Conservation (phyloP, 495 filamentous ascomycete species). For the Hypomontagnella monticulosa region DNA sequence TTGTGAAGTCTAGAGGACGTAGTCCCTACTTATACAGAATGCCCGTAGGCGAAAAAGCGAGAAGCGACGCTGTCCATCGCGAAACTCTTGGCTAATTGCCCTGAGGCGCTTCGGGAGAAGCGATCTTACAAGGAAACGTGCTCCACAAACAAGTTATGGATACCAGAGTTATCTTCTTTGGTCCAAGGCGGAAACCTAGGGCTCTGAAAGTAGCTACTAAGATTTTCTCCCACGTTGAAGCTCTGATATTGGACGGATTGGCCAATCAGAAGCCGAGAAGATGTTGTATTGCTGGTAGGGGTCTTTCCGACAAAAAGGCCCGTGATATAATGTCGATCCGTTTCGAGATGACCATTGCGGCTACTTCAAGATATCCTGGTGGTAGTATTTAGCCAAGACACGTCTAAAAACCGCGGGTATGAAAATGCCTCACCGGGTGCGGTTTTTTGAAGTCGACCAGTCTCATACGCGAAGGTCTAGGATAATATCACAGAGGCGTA, state of each 20-base stretch:
- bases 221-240: constrained; percentile 33
- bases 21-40: constrained; percentile 39
- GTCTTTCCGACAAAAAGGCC: constrained; percentile 39
- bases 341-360: constrained; percentile 40
- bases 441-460: constrained; percentile 23
- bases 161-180: constrained; percentile 14
- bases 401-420: constrained; percentile 17
- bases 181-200: constrained; percentile 30
- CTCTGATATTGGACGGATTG: constrained; percentile 34
- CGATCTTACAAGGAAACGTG: constrained; percentile 19
- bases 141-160: constrained; percentile 20
- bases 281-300: constrained; percentile 31
- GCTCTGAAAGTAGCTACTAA: constrained; percentile 30
- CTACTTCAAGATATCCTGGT: constrained; percentile 25
- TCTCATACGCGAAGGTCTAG: constrained; percentile 27
- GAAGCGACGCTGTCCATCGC: constrained; percentile 26
- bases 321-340: constrained; percentile 40
- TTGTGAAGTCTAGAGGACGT: constrained; percentile 17
- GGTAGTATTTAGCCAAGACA: constrained; percentile 35
- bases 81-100: constrained; percentile 38
- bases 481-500: constrained; percentile 15
- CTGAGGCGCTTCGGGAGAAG: constrained; percentile 28
- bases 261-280: constrained; percentile 27
- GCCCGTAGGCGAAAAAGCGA: constrained; percentile 1
- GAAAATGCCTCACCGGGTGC: constrained; percentile 39